These are phyloP conservation scores for Citrus maxima DNA, from an alignment of 345 rosid species.

Conservation along the genomic window DNA sequence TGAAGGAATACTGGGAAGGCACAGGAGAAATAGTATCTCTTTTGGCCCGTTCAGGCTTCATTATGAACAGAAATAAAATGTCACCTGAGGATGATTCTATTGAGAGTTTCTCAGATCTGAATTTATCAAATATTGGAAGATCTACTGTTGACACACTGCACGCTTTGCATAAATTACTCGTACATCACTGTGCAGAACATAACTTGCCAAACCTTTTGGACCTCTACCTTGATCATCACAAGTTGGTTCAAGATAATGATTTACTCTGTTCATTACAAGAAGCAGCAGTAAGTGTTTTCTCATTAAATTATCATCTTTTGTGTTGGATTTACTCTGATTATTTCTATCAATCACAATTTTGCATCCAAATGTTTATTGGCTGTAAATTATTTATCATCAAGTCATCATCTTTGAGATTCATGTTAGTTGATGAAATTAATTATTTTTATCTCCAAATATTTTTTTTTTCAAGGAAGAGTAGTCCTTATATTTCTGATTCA, in stretches of 20 bases:
- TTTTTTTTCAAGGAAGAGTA: neutral
- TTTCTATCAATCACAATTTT: neutral
- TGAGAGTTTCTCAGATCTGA: constrained; percentile 42
- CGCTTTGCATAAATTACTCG: constrained; percentile 67
- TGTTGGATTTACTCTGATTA: constrained; percentile 10
- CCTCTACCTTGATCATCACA: constrained; percentile 78
- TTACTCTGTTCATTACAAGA: constrained; percentile 51
- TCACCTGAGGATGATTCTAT: constrained; percentile 39
- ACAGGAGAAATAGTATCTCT: constrained; percentile 65
- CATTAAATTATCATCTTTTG: constrained; percentile 18
- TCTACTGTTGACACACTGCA: constrained; percentile 33
- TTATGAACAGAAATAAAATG: constrained; percentile 42
- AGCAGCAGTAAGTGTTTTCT: constrained; percentile 81
- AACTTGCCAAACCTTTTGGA: constrained; percentile 87
- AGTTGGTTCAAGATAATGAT: constrained; percentile 58
- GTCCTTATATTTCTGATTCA: neutral
- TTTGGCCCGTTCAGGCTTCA: constrained; percentile 77
- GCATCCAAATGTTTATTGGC: neutral
- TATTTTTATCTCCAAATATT: neutral
- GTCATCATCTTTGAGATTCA: neutral
- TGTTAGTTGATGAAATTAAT: neutral
- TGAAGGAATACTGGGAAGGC: constrained; percentile 86
- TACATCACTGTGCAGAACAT: constrained; percentile 59
- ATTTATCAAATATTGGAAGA: constrained; percentile 41
- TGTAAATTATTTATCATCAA: neutral